Evolutionary conservation across 2,329 filamentous ascomycete species (phyloP), one percentile per base, ranked within the genome.

Genomic region (Colletotrichum sp.): DNA sequence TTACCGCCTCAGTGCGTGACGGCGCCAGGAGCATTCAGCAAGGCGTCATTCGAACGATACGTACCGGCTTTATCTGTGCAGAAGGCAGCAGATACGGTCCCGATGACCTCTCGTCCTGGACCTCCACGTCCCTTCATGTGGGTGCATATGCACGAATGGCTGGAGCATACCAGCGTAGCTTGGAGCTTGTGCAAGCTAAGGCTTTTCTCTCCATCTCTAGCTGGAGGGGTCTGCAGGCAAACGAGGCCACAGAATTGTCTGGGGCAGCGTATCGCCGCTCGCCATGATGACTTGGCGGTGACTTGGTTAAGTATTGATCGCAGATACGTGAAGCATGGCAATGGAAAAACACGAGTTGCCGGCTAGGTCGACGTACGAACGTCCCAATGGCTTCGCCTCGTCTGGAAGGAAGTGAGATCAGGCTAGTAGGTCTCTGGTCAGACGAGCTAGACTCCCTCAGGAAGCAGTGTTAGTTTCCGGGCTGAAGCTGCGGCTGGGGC

Each of bases 71-170:
- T 21, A 38, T 57, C 32, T 66, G 67, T 10, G 8, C 7, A 26
- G n/a, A 32, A 38, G 24, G 38, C n/a, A 70, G 34, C 48, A 61
- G 28, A 52, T 61, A 60, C n/a, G 63, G 70, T 61, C n/a, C 70
- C 63, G 26, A 73, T 74, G 55, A 55, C 30, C 65, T 58, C 60
- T n/a, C 34, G 57, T 34, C 21, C 63, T 26, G 15, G 24, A 66
- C 68, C 61, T 71, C 52, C 68, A 72, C 72, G 60, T 26, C 70
- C 38, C 52, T 70, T 30, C 61, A 55, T 61, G 61, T 72, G 72
- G 72, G 60, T 43, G 67, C 68, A 75, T 75, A 75, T 75, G 72
- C 72, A 75, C 61, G 61, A 72, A 72, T 75, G 61, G 36, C 61
- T 61, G 68, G 61, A 72, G 60, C 61, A 43, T 61, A 63, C 32